Evolutionary conservation across 2,329 filamentous ascomycete genomes (phyloP).

Genomic region (Penicillium sp.): DNA sequence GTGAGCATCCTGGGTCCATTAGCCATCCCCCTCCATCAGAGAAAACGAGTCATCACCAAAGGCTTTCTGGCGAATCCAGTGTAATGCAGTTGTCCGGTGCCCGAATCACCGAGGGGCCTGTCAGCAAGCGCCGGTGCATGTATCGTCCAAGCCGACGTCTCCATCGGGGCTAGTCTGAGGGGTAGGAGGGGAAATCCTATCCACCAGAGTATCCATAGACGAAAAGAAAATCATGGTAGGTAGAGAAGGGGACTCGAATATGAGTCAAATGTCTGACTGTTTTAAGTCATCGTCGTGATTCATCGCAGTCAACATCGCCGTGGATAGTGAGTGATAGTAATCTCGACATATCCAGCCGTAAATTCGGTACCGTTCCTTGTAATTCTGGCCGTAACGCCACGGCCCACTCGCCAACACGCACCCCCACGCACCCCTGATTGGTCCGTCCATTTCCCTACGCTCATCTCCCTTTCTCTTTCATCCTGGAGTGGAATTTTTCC

Average conservation of each 20-base stretch:
- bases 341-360: too few species aligned
- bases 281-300: too few species aligned
- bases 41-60: conserved; percentile 1
- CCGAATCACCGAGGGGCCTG: conserved; percentile 10
- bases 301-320: too few species aligned
- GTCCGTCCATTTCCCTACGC: too few species aligned
- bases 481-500: not conserved
- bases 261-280: too few species aligned
- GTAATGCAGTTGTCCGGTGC: conserved; percentile 17
- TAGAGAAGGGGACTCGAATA: too few species aligned
- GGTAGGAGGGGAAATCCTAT: conserved; percentile 7
- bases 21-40: conserved; percentile 1
- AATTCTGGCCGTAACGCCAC: too few species aligned
- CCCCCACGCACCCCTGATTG: not conserved
- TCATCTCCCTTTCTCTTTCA: not conserved
- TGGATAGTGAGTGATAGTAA: too few species aligned
- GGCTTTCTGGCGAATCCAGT: conserved; percentile 2
- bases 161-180: conserved; percentile 24
- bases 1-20: conserved; percentile 1
- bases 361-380: too few species aligned
- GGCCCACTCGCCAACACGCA: too few species aligned
- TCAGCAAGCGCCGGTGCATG: conserved; percentile 10
- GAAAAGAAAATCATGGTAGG: too few species aligned
- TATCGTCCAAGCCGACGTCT: conserved; percentile 13
- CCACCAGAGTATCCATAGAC: too few species aligned